Percentiles rank a stretch among this genome's conserved stretches.
Evolutionary conservation across 2,329 filamentous ascomycete species (phyloP).

Genomic region (Colletotrichum phormii): DNA sequence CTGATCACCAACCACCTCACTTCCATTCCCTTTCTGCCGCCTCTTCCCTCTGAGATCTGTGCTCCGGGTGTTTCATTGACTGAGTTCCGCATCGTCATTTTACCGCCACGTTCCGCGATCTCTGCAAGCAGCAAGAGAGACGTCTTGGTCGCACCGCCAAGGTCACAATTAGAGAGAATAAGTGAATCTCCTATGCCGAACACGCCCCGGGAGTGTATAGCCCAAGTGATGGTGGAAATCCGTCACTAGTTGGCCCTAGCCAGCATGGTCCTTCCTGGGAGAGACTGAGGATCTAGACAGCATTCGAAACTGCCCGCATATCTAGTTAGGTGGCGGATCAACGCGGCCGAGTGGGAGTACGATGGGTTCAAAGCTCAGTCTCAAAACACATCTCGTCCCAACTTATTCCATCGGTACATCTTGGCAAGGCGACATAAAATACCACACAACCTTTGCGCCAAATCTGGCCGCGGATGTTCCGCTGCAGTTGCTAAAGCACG

Average conservation of each 20-base stretch:
- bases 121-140: neutral
- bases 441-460: neutral
- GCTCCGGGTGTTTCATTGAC: neutral
- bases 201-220: neutral
- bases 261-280: neutral
- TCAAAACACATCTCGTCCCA: neutral
- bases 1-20: neutral
- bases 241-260: neutral
- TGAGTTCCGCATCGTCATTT: neutral
- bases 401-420: neutral
- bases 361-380: neutral
- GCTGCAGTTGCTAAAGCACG: neutral
- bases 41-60: neutral
- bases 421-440: neutral
- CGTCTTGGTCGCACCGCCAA: neutral
- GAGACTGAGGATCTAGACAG: neutral
- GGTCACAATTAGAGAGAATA: neutral
- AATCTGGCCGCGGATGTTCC: neutral
- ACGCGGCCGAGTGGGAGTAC: neutral
- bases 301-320: slow-evolving; percentile 4
- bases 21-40: neutral
- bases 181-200: neutral
- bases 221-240: neutral
- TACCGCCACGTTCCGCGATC: neutral
- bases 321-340: neutral